Base-by-base conservation (phyloP, 345 rosid species). In the Rhizophora mangle region DNA sequence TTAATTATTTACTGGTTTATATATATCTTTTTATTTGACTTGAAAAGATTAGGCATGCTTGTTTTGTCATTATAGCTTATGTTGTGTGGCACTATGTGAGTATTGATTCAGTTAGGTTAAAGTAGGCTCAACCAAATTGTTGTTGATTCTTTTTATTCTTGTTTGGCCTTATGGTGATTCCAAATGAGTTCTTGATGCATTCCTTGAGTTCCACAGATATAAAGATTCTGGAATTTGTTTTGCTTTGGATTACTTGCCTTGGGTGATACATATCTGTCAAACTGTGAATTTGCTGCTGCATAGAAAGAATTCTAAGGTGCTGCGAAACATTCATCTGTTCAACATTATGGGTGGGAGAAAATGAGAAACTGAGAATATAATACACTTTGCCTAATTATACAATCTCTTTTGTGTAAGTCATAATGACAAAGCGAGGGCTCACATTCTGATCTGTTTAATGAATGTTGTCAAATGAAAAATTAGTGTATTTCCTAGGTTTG, bases 11-110 rank as follows among this genome's bases (percentile, higher is more conserved):
- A 3, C 18, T 21, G 26, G 55, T 32, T 55, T 58, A 47, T 62
- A 8, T 30, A 20, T 34, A 65, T 66, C 29, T 24, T 63, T 63
- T 53, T 43, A 26, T 54, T 70, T 19, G 21, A 60, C 62, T 49
- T 60, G n/a, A 31, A 46, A 43, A 6, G 59, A 60, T 60, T 54
- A 37, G 62, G 64, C 22, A 43, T 65, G 29, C 49, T 58, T 24
- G 47, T 29, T 34, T 39, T 31, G 39, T 20, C 65, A n/a, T 61
- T 51, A 49, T 60, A 46, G 68, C 31, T 62, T 58, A 62, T 15
- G 66, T 51, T 71, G 43, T 55, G 56, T 67, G 32, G 19, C 27
- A 46, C 36, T 52, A 49, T 21, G 11, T 37, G 18, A 26, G 0
- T 22, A 16, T 60, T 51, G 54, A 60, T 20, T 46, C 32, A 6